phyloP scores from a whole-genome alignment of 1,284 basidiomycete species.

The Microbotryum lychnidis-dioicae region DNA sequence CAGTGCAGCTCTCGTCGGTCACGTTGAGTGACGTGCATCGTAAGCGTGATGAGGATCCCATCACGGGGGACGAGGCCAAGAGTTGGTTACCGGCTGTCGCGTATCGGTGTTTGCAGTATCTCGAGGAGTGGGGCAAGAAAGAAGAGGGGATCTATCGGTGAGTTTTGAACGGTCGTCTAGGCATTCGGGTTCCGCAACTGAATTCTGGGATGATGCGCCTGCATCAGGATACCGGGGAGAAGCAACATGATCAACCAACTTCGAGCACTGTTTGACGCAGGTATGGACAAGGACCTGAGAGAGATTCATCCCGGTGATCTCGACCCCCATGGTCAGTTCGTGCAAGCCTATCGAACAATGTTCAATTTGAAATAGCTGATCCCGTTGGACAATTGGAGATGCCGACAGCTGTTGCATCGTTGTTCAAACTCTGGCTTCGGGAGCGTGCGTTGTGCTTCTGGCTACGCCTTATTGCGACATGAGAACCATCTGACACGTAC shows the following conservation, averaged over 20 bases:
- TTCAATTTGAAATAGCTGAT: not conserved
- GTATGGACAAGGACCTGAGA: constrained; percentile 28
- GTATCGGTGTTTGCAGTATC: constrained; percentile 67
- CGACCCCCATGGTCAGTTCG: constrained; percentile 20
- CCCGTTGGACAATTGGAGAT: not conserved
- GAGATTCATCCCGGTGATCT: constrained; percentile 27
- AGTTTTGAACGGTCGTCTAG: constrained; percentile 38
- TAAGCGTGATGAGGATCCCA: constrained; percentile 1
- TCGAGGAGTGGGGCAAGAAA: constrained; percentile 66
- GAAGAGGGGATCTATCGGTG: constrained; percentile 70
- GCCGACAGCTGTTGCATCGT: constrained; percentile 61
- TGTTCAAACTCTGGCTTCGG: constrained; percentile 47
- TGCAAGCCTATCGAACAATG: constrained; percentile 9
- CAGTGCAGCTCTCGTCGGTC: constrained; percentile 8
- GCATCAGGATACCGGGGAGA: constrained; percentile 15
- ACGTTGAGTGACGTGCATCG: not conserved
- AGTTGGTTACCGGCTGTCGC: constrained; percentile 58
- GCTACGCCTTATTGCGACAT: not conserved
- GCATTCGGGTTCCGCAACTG: not conserved
- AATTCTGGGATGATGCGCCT: not conserved
- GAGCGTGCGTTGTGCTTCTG: constrained; percentile 40
- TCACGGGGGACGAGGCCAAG: constrained; percentile 49
- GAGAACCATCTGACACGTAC: not conserved
- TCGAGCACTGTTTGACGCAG: constrained; percentile 18
- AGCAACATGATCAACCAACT: constrained; percentile 8